A percentile compares a stretch with the other conserved stretches of the same genome.
Evolutionary conservation across 345 rosid species (phyloP).

Genomic region (Murraya paniculata): DNA sequence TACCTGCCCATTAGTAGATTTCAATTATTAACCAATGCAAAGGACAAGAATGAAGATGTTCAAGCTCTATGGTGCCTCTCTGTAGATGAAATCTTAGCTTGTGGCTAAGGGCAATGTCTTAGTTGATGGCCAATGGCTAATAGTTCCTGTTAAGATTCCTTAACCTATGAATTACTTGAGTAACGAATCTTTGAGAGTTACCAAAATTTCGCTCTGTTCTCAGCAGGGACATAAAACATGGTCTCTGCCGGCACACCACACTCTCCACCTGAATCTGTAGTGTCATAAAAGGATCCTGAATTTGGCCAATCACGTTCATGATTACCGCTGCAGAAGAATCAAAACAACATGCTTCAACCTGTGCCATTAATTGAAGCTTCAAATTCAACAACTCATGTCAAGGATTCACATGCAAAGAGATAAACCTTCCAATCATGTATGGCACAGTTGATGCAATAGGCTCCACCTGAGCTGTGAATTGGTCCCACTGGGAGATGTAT

Average conservation of each 20-base stretch:
- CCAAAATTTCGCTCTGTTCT: conserved; percentile 70
- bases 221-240: conserved; percentile 50
- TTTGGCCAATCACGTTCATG: conserved; percentile 83
- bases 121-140: background rate
- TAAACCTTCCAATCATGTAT: conserved; percentile 79
- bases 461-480: conserved; percentile 80
- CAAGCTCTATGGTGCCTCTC: background rate
- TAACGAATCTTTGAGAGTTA: conserved; percentile 17
- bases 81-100: background rate
- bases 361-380: background rate
- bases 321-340: conserved; percentile 51
- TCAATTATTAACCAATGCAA: background rate
- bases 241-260: conserved; percentile 58
- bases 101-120: background rate
- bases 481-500: conserved; percentile 84
- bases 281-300: conserved; percentile 58
- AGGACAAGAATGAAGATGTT: background rate
- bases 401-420: background rate
- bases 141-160: background rate
- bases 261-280: conserved; percentile 52
- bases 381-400: background rate
- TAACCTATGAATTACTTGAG: background rate
- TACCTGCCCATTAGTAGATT: conserved; percentile 42
- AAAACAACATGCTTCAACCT: conserved; percentile 5
- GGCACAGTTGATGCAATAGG: conserved; percentile 65